phyloP scores from a whole-genome alignment of 1,284 basidiomycete species.

The Apiotrichum porosum region DNA sequence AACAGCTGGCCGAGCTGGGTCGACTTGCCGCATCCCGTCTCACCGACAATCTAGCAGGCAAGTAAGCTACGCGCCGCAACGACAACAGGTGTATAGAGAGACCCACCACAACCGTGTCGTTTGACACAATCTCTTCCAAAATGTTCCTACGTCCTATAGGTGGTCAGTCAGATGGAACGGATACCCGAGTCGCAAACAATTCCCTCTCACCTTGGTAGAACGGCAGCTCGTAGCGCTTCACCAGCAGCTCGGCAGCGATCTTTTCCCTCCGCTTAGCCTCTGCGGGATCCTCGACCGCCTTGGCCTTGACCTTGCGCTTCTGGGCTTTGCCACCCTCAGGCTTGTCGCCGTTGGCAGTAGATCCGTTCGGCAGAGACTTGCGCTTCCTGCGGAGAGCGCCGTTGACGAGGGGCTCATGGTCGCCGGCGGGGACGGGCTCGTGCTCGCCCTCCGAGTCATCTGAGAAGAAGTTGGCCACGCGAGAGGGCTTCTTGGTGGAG shows the following conservation, averaged over 20 bases:
- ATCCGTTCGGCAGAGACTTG: too few species aligned
- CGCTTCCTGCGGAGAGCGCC: slow-evolving; percentile 1
- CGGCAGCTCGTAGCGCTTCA: slow-evolving; percentile 65
- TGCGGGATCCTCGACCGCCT: slow-evolving; percentile 7
- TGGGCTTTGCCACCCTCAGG: not conserved
- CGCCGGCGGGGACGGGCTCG: not conserved
- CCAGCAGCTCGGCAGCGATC: slow-evolving; percentile 51
- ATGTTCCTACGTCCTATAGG: slow-evolving; percentile 66
- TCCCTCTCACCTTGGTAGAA: slow-evolving; percentile 63
- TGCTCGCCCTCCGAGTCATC: slow-evolving; percentile 16
- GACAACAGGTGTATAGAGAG: not conserved
- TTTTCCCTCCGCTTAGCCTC: slow-evolving; percentile 9
- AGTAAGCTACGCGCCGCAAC: not conserved
- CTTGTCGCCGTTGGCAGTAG: not conserved
- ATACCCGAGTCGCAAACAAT: too few species aligned
- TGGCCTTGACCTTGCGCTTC: slow-evolving; percentile 2
- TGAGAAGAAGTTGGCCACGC: slow-evolving; percentile 19
- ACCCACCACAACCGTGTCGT: slow-evolving; percentile 74
- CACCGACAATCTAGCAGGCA: slow-evolving; percentile 75
- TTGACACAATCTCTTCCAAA: slow-evolving; percentile 63
- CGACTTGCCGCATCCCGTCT: slow-evolving; percentile 97
- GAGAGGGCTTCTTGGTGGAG: not conserved
- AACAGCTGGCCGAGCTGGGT: slow-evolving; percentile 93
- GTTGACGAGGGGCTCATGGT: not conserved
- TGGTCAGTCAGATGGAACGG: too few species aligned